Base-by-base conservation (phyloP, 306 rosid genomes). In the Cucurbita argyrosperma region DNA sequence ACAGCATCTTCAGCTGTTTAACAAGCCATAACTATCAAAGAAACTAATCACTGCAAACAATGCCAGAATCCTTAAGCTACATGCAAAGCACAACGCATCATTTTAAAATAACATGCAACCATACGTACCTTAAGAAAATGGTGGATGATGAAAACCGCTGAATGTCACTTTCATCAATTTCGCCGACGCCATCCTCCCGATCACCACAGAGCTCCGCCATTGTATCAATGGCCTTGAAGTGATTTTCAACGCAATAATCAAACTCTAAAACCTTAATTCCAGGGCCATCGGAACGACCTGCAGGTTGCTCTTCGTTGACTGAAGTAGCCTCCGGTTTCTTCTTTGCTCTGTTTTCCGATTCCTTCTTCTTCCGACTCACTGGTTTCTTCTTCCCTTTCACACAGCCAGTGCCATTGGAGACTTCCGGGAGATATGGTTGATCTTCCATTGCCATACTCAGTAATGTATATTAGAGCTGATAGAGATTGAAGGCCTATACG, bases 171-270 rank as follows among this genome's bases (percentile, higher is more conserved):
- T 83, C 86, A 3, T 82, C 88, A 12, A 82, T 10, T 4, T 30
- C 76, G 3, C 38, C 78, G 53, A 45, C 62, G 60, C 26, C 76
- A 5, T 69, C 66, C 4, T 45, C 83, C 6, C 61, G 83, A 77
- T 90, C 84, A 7, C 95, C 87, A 12, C 92, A 90, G 46, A 89
- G 90, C 81, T 80, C 64, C 58, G 86, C 83, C 51, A 94, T 78
- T 37, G 77, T 56, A 53, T 84, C 90, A 51, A 86, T 83, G 79
- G 82, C 82, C 46, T 73, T 72, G 70, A 89, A 94, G 83, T 87
- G 90, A 63, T 88, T 90, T 76, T 89, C 90, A 55, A 67, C 83
- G 6, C 88, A 94, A 64, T 75, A 58, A 69, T 94, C 96, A 64
- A 90, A 89, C 57, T 56, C 16, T 16, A 83, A 88, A 67, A 86